Conservation (phyloP, 345 rosid species). For the Erysimum cheiranthoides region DNA sequence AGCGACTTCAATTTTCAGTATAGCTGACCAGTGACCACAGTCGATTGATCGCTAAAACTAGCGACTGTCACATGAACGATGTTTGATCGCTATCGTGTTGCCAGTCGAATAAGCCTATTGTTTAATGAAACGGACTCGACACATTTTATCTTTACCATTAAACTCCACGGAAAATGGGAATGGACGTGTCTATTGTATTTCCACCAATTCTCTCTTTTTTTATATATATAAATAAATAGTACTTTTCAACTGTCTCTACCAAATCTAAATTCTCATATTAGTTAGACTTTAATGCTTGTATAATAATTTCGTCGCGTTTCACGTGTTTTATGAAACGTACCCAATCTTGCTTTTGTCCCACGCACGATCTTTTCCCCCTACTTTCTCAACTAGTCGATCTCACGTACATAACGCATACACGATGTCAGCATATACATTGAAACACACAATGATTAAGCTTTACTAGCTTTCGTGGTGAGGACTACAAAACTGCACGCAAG, state of each 20-base stretch:
- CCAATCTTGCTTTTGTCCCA: constrained; percentile 23
- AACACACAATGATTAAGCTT: background rate
- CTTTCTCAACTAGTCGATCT: background rate
- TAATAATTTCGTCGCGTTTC: constrained; percentile 28
- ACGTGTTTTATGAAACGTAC: constrained; percentile 35
- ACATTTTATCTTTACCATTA: constrained; percentile 22
- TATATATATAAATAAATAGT: background rate
- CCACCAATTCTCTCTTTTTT: background rate
- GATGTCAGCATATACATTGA: background rate
- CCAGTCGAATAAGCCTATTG: background rate
- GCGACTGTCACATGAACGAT: too few species aligned
- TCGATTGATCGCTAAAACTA: too few species aligned
- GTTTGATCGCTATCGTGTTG: too few species aligned
- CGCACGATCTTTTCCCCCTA: background rate
- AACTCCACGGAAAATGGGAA: background rate
- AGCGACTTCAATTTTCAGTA: too few species aligned
- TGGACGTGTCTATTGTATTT: constrained; percentile 25
- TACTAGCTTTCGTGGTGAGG: background rate
- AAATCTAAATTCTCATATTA: background rate
- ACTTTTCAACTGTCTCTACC: constrained; percentile 13
- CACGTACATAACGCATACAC: background rate
- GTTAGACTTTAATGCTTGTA: constrained; percentile 16
- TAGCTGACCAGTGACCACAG: too few species aligned
- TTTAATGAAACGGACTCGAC: background rate
- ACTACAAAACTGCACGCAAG: background rate